Conservation (phyloP, 2,329 filamentous ascomycete species). For the Botrytis sinoallii region DNA sequence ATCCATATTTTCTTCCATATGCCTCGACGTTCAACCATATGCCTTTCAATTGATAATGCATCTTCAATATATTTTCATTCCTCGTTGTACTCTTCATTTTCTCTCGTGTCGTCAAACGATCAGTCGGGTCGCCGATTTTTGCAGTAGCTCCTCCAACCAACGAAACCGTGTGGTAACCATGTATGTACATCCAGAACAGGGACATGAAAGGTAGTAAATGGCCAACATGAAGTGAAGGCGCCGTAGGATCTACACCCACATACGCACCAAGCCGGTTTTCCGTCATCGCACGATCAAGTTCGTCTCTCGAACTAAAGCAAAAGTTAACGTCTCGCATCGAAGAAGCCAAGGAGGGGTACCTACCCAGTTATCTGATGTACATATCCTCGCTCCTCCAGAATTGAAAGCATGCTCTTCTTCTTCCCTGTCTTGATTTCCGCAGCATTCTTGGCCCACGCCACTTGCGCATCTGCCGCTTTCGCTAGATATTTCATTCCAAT, state of each 20-base stretch:
- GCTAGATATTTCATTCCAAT: conserved; percentile 39
- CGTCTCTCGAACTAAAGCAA: conserved; percentile 40
- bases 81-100: conserved; percentile 50
- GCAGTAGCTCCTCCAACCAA: conserved; percentile 73
- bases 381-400: conserved; percentile 69
- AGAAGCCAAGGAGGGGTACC: conserved; percentile 30
- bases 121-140: conserved; percentile 76
- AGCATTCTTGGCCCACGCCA: conserved; percentile 49
- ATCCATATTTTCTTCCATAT: conserved; percentile 64
- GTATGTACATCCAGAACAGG: conserved; percentile 77
- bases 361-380: conserved; percentile 75
- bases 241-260: conserved; percentile 79
- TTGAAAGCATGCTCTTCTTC: conserved; percentile 54
- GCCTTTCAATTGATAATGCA: conserved; percentile 66
- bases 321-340: conserved; percentile 15
- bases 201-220: conserved; percentile 81
- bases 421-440: conserved; percentile 49
- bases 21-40: conserved; percentile 72
- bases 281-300: conserved; percentile 62
- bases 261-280: conserved; percentile 69
- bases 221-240: conserved; percentile 74
- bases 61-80: conserved; percentile 62
- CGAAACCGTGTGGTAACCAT: conserved; percentile 66
- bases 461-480: conserved; percentile 35
- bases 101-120: conserved; percentile 60